Evolutionary conservation across 2,329 filamentous ascomycete genomes (phyloP).

Genomic region (Colletotrichum sansevieriae): DNA sequence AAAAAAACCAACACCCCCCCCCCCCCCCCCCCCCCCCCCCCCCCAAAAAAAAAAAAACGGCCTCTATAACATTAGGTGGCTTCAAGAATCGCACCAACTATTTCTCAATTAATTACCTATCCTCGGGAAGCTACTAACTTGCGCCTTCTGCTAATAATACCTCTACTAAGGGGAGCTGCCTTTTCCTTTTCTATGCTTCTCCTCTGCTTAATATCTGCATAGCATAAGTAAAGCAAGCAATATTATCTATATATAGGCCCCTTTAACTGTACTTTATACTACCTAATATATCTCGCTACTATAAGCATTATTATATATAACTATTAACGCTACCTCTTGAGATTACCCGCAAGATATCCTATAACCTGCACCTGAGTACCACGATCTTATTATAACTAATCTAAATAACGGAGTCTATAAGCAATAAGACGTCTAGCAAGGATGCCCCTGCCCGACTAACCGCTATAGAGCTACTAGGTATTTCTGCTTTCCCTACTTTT

Average conservation of each 20-base stretch:
- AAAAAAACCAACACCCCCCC: too few species aligned
- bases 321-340: not conserved
- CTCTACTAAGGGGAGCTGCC: not conserved
- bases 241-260: not conserved
- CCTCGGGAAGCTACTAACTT: not conserved
- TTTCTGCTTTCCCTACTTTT: not conserved
- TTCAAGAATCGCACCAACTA: not conserved
- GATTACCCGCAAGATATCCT: not conserved
- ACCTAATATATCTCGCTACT: not conserved
- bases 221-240: not conserved
- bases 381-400: not conserved
- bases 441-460: not conserved
- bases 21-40: too few species aligned
- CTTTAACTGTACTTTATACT: not conserved
- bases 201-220: not conserved
- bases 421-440: conserved; percentile 4
- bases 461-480: not conserved
- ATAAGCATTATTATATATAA: not conserved
- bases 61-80: too few species aligned
- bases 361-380: not conserved
- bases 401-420: not conserved
- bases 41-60: too few species aligned
- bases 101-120: not conserved
- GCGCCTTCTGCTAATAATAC: not conserved
- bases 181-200: not conserved